Base-by-base conservation (phyloP, 148 eudicot species). In the Selenicereus undatus region DNA sequence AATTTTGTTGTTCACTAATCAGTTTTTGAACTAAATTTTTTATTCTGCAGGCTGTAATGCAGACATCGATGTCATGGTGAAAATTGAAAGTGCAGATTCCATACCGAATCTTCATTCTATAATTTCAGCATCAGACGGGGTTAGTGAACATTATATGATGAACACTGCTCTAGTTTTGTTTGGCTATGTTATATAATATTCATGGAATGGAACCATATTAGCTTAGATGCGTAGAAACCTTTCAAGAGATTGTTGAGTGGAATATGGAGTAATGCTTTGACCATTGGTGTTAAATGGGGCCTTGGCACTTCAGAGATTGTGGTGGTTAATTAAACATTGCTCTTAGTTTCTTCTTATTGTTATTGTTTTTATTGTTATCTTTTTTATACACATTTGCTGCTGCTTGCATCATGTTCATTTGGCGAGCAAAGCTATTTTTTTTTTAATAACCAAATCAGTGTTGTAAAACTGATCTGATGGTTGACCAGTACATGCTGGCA, bases 1-100 rank as follows among this genome's bases (percentile, higher is more conserved):
- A 26, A 32, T 3, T 45, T 75, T 39, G 45, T 58, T n/a, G 13
- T 50, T 50, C 64, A 76, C 20, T 12, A 75, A 48, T 24, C 60
- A 36, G 17, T 29, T 64, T 81, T 30, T 78, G 14, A 75, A 69
- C 60, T 36, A 52, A 65, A 60, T 35, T 76, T 54, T 27, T 60
- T 71, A 26, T 12, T 66, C 18, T 88, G 75, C 87, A 96, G 99
- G 90, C 29, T 81, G 89, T 85, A 88, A 91, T 84, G 98, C 98
- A 72, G 97, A 96, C 84, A 96, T 96, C 75, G 90, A 91, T 68
- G 99, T 94, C 70, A 92, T 88, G 64, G 88, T 83, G 21, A 96
- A 96, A 87, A 96, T 96, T 86, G 99, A 96, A 88, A 94, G 99
- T 89, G 99, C 99, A 36, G 99, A 96, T 84, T 92, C 99, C 62